A percentile compares a stretch with the other conserved stretches of the same genome.
Conservation (phyloP, 495 filamentous ascomycete genomes). For the Bacidia gigantensis region DNA sequence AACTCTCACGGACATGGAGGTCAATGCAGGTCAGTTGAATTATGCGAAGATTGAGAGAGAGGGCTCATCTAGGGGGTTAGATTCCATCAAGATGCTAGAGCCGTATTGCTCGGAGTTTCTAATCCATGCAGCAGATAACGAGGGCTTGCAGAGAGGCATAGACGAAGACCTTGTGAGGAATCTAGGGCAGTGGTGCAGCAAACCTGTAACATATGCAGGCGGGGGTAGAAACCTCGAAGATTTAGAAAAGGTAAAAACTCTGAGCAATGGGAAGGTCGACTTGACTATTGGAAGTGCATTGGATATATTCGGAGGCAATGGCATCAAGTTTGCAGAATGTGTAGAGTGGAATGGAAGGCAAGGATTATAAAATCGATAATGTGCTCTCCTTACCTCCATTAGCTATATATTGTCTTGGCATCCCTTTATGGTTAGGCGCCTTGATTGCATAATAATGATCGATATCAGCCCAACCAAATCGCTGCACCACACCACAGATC, state of each 20-base stretch:
- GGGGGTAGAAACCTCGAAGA: conserved; percentile 73
- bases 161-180: conserved; percentile 69
- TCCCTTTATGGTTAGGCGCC: not conserved
- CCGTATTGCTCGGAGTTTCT: conserved; percentile 91
- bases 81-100: conserved; percentile 55
- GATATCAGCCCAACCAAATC: not conserved
- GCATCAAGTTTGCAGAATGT: conserved; percentile 77
- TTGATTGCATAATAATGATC: not conserved
- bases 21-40: conserved; percentile 56
- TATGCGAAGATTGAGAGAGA: not conserved
- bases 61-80: too few species aligned
- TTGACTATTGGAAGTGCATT: conserved; percentile 92
- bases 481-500: not conserved
- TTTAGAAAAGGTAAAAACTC: conserved; percentile 58
- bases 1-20: conserved; percentile 88
- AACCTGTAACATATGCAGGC: conserved; percentile 91
- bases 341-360: conserved; percentile 63
- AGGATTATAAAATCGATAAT: not conserved
- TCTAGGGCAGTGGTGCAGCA: conserved; percentile 71
- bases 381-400: not conserved
- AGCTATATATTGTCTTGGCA: not conserved
- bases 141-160: conserved; percentile 80
- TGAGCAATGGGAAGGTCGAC: conserved; percentile 74
- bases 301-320: conserved; percentile 84
- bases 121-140: conserved; percentile 97